Percentiles rank a stretch among this genome's conserved stretches.
Evolutionary conservation across 768 basidiomycete genomes (phyloP).

Genomic region (Phylloporus sp.): DNA sequence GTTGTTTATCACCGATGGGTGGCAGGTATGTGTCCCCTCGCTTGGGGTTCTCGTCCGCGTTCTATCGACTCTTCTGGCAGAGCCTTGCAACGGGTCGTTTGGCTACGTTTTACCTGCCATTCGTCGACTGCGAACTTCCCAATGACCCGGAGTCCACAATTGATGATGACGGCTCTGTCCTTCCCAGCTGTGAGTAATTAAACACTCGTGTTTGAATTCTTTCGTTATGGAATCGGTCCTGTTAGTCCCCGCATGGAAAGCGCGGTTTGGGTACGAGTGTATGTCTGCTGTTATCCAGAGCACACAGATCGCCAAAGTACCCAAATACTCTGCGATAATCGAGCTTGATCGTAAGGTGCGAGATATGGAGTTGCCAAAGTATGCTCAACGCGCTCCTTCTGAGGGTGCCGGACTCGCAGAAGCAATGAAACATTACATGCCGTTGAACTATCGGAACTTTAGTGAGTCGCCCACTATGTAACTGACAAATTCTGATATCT

Average conservation of each 20-base stretch:
- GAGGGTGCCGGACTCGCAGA: slow-evolving; percentile 48
- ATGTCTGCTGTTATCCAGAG: slow-evolving; percentile 66
- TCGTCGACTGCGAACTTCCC: slow-evolving; percentile 68
- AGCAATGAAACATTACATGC: slow-evolving; percentile 75
- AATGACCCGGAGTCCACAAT: slow-evolving; percentile 55
- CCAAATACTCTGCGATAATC: slow-evolving; percentile 56
- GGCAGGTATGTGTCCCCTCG: slow-evolving; percentile 48
- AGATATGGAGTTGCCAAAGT: slow-evolving; percentile 62
- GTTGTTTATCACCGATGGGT: slow-evolving; percentile 66
- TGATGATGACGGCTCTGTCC: slow-evolving; percentile 50
- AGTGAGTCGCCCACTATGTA: slow-evolving; percentile 40
- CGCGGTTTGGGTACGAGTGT: slow-evolving; percentile 60
- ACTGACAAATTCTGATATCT: background rate
- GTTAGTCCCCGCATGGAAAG: slow-evolving; percentile 66
- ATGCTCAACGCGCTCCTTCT: slow-evolving; percentile 48
- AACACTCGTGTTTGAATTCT: background rate
- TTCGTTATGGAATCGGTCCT: background rate
- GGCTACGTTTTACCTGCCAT: slow-evolving; percentile 63
- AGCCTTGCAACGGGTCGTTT: slow-evolving; percentile 66
- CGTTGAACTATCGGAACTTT: slow-evolving; percentile 63
- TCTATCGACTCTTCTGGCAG: slow-evolving; percentile 29
- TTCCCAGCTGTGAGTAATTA: slow-evolving; percentile 52
- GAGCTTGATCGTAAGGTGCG: slow-evolving; percentile 62
- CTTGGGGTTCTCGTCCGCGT: background rate
- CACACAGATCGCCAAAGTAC: slow-evolving; percentile 57